Base-by-base conservation (phyloP, 2,329 filamentous ascomycete genomes). In the Aspergillus quadricinctus region DNA sequence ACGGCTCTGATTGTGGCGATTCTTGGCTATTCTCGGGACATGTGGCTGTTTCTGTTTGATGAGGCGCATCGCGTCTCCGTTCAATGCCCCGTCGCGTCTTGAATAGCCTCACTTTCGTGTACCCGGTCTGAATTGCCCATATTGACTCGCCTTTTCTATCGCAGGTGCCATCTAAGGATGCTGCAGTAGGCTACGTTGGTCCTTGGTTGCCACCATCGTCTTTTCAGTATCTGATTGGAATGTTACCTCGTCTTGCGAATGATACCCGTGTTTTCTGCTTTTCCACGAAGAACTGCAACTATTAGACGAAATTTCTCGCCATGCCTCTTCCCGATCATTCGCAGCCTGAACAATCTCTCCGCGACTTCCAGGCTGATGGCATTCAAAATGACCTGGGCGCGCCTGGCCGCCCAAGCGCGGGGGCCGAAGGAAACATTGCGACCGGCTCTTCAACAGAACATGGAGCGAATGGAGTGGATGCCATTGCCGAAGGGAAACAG, bases 401-500 rank as follows among this genome's bases (percentile, higher is more conserved):
- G 50, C 57, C 61, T 27, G 61, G 66, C 29, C 54, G 66, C 29
- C 54, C 57, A n/a, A 59, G 59, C 35, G 57, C 43, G 29, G 61
- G 63, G 28, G 59, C 59, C 35, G 58, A 63, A 57, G 61, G 53
- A 23, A 65, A 70, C 48, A 56, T 50, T 27, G 53, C 60, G 41
- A 49, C 64, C 29, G 66, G 64, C n/a, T 51, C 61, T 23, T 59
- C 61, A 27, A 50, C 63, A 28, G 66, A 64, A 45, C 65, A 64
- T 45, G 61, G 64, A 31, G 55, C 61, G 23, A 69, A 72, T 60
- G 69, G 69, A 27, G 55, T 66, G 10, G 77, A 81, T 70, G 69
- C 75, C 53, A 83, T 85, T 55, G 76, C 78, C 53, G 81, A 84
- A 69, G 81, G 80, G 53, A 86, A 86, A 65, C 80, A 84, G 66